phyloP scores from a whole-genome alignment of 805 yeast species.

The Ogataea trehalophila region DNA sequence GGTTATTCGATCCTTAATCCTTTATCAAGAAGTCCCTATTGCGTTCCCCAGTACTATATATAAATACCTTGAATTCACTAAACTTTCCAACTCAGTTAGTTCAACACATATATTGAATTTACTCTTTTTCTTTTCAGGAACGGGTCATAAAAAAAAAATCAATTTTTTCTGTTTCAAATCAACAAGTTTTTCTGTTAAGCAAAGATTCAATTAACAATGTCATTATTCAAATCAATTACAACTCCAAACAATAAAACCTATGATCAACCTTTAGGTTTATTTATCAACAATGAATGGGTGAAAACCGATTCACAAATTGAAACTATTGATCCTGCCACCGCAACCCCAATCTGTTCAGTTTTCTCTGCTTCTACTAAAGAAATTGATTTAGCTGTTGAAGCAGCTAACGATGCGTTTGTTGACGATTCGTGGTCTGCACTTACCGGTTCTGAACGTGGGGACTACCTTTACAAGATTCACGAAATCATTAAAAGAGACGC shows the following conservation, averaged over 20 bases:
- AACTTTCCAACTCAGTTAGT: too few species aligned
- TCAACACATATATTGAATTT: too few species aligned
- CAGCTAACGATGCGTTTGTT: conserved; percentile 58
- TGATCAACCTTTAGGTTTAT: conserved; percentile 45
- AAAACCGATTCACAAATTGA: conserved; percentile 22
- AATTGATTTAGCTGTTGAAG: conserved; percentile 61
- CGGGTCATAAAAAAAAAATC: background rate
- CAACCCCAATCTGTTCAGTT: conserved; percentile 53
- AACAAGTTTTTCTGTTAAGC: too few species aligned
- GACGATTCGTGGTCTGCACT: conserved; percentile 40
- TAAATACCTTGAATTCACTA: too few species aligned
- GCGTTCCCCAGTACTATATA: too few species aligned
- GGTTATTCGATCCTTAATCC: too few species aligned
- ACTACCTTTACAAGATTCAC: conserved; percentile 46
- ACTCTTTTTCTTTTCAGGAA: background rate
- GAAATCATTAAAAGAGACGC: conserved; percentile 45
- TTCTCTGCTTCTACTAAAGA: conserved; percentile 54
- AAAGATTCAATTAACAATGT: conserved; percentile 1
- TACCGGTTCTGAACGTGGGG: conserved; percentile 50
- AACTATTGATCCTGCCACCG: conserved; percentile 40
- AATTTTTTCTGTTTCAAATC: background rate
- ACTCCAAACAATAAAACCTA: conserved; percentile 28
- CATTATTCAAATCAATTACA: conserved; percentile 22
- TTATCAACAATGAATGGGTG: conserved; percentile 54
- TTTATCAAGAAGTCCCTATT: too few species aligned